phyloP scores from a whole-genome alignment of 805 yeast genomes.

The Starmera dryadoides region DNA sequence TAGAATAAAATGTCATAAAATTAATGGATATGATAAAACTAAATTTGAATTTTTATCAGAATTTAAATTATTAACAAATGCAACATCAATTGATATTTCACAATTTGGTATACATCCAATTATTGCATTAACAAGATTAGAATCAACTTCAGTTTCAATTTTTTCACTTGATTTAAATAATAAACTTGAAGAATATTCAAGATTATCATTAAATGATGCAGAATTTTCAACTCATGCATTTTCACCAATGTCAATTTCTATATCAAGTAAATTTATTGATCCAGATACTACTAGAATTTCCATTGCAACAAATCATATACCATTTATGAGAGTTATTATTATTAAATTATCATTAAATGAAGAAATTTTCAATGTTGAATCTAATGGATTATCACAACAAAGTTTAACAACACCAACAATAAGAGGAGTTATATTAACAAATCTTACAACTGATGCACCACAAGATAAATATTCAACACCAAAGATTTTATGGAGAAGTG shows the following conservation, averaged over 20 bases:
- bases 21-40: constrained; percentile 14
- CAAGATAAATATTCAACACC: constrained; percentile 63
- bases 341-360: constrained; percentile 31
- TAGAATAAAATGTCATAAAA: constrained; percentile 28
- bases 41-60: constrained; percentile 13
- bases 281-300: constrained; percentile 31
- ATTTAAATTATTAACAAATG: constrained; percentile 38
- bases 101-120: constrained; percentile 23
- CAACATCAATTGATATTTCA: constrained; percentile 42
- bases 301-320: constrained; percentile 71
- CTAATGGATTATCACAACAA: constrained; percentile 2
- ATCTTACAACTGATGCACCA: constrained; percentile 46
- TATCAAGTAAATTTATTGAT: constrained; percentile 11
- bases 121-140: constrained; percentile 50
- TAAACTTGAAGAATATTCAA: constrained; percentile 28
- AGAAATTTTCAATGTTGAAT: neutral
- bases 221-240: constrained; percentile 62
- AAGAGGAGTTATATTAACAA: constrained; percentile 32
- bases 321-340: constrained; percentile 63
- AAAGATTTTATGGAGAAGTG: constrained; percentile 35
- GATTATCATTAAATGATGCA: constrained; percentile 63
- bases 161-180: constrained; percentile 16
- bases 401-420: constrained; percentile 8
- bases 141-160: constrained; percentile 51
- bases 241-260: constrained; percentile 42